phyloP scores from a whole-genome alignment of 495 filamentous ascomycete species.

The Stereocaulon alpinum region DNA sequence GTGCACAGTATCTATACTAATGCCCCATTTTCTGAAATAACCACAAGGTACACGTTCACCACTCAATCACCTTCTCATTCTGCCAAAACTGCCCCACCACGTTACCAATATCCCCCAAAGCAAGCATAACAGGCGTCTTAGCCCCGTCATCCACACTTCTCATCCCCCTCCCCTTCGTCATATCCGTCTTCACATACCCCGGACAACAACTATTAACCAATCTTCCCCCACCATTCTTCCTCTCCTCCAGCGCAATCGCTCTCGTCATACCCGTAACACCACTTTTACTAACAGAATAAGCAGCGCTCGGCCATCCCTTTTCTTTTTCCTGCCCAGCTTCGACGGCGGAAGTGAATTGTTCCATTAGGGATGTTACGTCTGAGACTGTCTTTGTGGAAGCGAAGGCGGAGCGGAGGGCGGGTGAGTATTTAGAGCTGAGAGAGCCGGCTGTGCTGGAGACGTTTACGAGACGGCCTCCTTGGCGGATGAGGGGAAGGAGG shows the following conservation, averaged over 20 bases:
- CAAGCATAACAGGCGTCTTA: constrained; percentile 41
- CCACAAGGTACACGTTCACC: too few relatives aligned
- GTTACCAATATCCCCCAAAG: constrained; percentile 36
- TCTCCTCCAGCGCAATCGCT: constrained; percentile 31
- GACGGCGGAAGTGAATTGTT: constrained; percentile 33
- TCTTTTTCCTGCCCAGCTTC: constrained; percentile 30
- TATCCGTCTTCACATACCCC: constrained; percentile 42
- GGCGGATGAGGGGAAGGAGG: constrained; percentile 35
- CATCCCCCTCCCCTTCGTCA: constrained; percentile 36
- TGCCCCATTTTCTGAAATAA: too few relatives aligned
- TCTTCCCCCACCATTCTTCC: constrained; percentile 24
- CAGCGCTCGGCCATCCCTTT: constrained; percentile 37
- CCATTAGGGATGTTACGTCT: constrained; percentile 35
- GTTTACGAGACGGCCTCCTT: constrained; percentile 36
- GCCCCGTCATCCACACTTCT: constrained; percentile 42
- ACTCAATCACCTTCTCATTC: constrained; percentile 32
- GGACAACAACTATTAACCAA: constrained; percentile 45
- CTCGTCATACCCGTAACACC: constrained; percentile 36
- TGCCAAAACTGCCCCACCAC: constrained; percentile 37
- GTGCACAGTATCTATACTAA: too few relatives aligned
- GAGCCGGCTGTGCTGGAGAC: constrained; percentile 33
- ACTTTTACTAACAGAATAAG: constrained; percentile 38
- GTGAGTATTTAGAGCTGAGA: constrained; percentile 32
- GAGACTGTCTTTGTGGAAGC: constrained; percentile 25
- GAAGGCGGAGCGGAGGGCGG: constrained; percentile 27